Evolutionary conservation across 441 rosid genomes (phyloP).

Genomic region (Lepidium campestre): DNA sequence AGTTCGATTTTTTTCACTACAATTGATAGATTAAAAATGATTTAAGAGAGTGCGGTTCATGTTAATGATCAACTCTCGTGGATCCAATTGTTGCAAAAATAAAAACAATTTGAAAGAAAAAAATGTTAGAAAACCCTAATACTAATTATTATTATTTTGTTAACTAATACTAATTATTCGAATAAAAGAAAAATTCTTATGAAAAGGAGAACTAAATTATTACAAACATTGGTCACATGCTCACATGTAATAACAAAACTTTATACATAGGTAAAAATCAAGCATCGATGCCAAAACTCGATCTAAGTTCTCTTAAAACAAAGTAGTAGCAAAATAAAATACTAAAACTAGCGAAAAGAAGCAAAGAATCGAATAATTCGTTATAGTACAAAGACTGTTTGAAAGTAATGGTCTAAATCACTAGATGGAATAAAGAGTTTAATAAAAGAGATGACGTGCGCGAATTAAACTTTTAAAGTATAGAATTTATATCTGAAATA

Average conservation of each 20-base stretch:
- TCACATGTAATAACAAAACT: background rate
- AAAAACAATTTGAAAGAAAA: too few relatives aligned
- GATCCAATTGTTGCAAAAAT: too few relatives aligned
- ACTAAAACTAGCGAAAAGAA: background rate
- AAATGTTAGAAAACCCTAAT: too few relatives aligned
- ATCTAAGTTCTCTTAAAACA: conserved; percentile 1
- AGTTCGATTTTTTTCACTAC: too few relatives aligned
- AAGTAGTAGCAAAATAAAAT: background rate
- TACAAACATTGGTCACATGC: too few relatives aligned
- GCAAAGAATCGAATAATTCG: conserved; percentile 28
- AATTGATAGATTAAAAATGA: too few relatives aligned
- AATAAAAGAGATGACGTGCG: conserved; percentile 16
- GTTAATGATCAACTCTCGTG: too few relatives aligned
- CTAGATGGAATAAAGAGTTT: conserved; percentile 8
- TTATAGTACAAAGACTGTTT: background rate
- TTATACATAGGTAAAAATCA: background rate
- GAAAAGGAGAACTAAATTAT: too few relatives aligned
- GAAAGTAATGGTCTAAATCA: conserved; percentile 9
- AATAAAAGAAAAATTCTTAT: too few relatives aligned
- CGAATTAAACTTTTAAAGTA: conserved; percentile 17
- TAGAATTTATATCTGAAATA: background rate
- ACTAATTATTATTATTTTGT: too few relatives aligned
- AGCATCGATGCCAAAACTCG: background rate
- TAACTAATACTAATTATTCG: too few relatives aligned
- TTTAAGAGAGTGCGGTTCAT: too few relatives aligned